A percentile compares a stretch with the other conserved stretches of the same genome.
Evolutionary conservation across 305 asterid genomes (phyloP).

Genomic region (Rubia balearica): DNA sequence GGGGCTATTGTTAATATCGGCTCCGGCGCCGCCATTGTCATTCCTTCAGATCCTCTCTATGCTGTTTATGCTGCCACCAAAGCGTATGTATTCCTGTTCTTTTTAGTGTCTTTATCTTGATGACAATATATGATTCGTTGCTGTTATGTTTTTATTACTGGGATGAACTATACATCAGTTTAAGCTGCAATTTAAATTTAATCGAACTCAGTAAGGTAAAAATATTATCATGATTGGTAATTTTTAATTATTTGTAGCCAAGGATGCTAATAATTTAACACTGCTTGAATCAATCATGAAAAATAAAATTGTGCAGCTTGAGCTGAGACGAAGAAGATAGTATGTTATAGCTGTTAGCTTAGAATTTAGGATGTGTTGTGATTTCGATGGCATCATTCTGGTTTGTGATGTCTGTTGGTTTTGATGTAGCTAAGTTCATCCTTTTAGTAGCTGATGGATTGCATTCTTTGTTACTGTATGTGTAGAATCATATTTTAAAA

Average conservation of each 20-base stretch:
- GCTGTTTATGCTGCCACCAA: constrained; percentile 93
- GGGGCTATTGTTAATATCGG: constrained; percentile 93
- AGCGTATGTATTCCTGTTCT: constrained; percentile 38
- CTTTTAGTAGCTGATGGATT: neutral
- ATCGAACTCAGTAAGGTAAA: too few species aligned
- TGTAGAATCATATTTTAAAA: neutral
- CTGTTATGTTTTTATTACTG: neutral
- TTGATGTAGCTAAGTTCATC: neutral
- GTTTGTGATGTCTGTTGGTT: neutral
- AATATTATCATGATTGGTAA: too few species aligned
- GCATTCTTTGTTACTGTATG: neutral
- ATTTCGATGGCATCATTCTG: neutral
- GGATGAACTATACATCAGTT: neutral
- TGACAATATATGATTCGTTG: neutral
- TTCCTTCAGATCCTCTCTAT: constrained; percentile 85
- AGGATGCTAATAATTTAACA: too few species aligned
- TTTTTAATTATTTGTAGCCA: too few species aligned
- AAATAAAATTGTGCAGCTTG: neutral
- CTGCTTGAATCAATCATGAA: too few species aligned
- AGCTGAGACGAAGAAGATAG: too few species aligned
- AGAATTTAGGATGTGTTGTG: neutral
- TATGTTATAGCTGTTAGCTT: neutral
- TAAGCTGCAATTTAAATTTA: neutral
- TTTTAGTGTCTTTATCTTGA: neutral
- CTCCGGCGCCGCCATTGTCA: constrained; percentile 75